These are phyloP conservation scores for Chaetomium tenue DNA, from an alignment of 495 filamentous ascomycete genomes.

Conservation along the genomic window DNA sequence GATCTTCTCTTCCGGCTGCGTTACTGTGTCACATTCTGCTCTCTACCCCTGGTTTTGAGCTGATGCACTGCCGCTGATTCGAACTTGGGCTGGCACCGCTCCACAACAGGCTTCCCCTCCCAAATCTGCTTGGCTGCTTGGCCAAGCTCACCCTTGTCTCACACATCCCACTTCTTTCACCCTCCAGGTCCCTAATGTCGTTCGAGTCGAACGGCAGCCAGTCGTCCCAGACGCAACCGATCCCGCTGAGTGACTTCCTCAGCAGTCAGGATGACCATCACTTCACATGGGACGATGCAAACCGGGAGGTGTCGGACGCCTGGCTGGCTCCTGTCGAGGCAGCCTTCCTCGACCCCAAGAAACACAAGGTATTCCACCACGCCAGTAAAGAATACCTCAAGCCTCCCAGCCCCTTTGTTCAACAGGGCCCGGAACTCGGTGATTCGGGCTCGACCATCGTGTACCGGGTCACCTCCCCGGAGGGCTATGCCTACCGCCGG, in stretches of 20 bases:
- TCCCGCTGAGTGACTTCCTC: conserved; percentile 30
- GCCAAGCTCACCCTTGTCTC: neutral
- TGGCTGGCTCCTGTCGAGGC: conserved; percentile 31
- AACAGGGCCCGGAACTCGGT: conserved; percentile 28
- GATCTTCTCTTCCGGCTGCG: neutral
- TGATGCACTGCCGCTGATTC: neutral
- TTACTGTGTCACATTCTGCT: neutral
- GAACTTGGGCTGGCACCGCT: neutral
- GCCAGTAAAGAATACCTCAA: conserved; percentile 34
- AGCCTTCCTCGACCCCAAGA: conserved; percentile 27
- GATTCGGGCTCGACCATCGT: conserved; percentile 36
- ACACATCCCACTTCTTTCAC: neutral
- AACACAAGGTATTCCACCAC: conserved; percentile 39
- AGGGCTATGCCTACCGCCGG: conserved; percentile 25
- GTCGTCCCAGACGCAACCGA: conserved; percentile 25
- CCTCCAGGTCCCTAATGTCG: conserved; percentile 18
- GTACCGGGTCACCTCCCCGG: conserved; percentile 31
- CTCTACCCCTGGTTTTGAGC: neutral
- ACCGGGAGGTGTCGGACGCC: conserved; percentile 24
- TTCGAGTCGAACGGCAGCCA: conserved; percentile 28
- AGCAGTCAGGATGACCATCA: conserved; percentile 22
- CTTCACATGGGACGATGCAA: conserved; percentile 33
- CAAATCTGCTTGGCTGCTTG: conserved; percentile 4
- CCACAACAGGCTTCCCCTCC: neutral
- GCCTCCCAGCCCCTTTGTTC: conserved; percentile 30